phyloP scores from a whole-genome alignment of 345 rosid species.

The Arabidopsis arenosa region DNA sequence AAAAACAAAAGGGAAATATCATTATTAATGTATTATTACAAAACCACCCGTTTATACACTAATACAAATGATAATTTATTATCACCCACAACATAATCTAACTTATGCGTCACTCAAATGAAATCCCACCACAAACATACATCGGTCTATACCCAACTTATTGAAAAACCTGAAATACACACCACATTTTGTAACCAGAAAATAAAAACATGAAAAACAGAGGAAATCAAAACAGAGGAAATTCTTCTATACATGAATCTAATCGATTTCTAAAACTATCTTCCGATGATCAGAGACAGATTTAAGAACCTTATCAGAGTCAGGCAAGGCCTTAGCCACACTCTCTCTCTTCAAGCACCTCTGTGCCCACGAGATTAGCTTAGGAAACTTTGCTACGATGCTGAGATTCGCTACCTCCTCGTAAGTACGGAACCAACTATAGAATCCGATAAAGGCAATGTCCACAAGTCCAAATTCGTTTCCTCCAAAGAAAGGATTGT shows the following conservation, averaged over 20 bases:
- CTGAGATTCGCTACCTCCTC: slow-evolving; percentile 20
- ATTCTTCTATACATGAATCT: not conserved
- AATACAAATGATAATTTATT: no score
- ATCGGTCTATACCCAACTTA: not conserved
- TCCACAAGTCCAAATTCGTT: slow-evolving; percentile 22
- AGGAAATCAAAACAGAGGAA: slow-evolving; percentile 2
- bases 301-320: slow-evolving; percentile 18
- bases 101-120: no score
- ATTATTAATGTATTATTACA: no score
- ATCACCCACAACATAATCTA: no score
- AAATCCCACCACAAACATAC: no score
- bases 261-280: slow-evolving; percentile 3
- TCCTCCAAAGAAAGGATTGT: slow-evolving; percentile 7
- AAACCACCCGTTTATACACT: no score
- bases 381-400: slow-evolving; percentile 19
- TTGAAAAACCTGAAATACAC: not conserved
- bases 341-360: slow-evolving; percentile 22
- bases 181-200: not conserved
- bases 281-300: slow-evolving; percentile 25
- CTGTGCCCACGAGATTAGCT: slow-evolving; percentile 18
- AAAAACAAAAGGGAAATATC: no score
- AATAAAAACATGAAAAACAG: slow-evolving; percentile 3
- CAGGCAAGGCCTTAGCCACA: slow-evolving; percentile 35
- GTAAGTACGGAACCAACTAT: slow-evolving; percentile 27
- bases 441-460: slow-evolving; percentile 27